Evolutionary conservation across 2,329 filamentous ascomycete genomes (phyloP).

Genomic region (Colletotrichum shisoi): DNA sequence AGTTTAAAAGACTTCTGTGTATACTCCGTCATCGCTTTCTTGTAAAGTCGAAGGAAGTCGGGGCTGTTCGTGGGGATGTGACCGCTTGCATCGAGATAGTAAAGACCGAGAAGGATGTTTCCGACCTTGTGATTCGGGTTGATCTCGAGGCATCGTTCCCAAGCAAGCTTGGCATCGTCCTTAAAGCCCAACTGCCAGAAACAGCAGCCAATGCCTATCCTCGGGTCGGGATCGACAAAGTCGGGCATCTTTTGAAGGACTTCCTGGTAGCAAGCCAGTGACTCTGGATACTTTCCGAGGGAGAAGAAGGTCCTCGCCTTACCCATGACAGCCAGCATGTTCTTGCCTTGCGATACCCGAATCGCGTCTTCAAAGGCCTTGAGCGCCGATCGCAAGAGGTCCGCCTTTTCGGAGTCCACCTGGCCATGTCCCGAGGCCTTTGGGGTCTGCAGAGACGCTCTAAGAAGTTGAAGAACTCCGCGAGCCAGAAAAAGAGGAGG

Average conservation of each 20-base stretch:
- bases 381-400: constrained; percentile 82
- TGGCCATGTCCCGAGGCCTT: constrained; percentile 71
- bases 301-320: constrained; percentile 88
- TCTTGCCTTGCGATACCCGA: constrained; percentile 81
- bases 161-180: constrained; percentile 87
- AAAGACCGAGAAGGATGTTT: constrained; percentile 87
- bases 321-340: constrained; percentile 91
- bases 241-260: constrained; percentile 86
- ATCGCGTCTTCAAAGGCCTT: constrained; percentile 96
- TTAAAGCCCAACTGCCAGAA: constrained; percentile 97
- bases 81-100: constrained; percentile 86
- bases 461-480: constrained; percentile 86
- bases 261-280: constrained; percentile 84
- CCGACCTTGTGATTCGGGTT: constrained; percentile 85
- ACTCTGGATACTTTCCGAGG: constrained; percentile 83
- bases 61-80: constrained; percentile 84
- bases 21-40: constrained; percentile 92
- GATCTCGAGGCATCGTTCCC: constrained; percentile 86
- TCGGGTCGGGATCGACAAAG: constrained; percentile 89
- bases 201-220: constrained; percentile 95
- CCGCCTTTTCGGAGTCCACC: constrained; percentile 75
- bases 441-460: constrained; percentile 82
- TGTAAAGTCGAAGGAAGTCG: constrained; percentile 84
- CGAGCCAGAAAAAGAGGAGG: constrained; percentile 90
- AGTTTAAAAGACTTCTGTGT: constrained; percentile 93